Evolutionary conservation across 2,329 filamentous ascomycete species (phyloP).

Genomic region (Hypoxylon sp.): DNA sequence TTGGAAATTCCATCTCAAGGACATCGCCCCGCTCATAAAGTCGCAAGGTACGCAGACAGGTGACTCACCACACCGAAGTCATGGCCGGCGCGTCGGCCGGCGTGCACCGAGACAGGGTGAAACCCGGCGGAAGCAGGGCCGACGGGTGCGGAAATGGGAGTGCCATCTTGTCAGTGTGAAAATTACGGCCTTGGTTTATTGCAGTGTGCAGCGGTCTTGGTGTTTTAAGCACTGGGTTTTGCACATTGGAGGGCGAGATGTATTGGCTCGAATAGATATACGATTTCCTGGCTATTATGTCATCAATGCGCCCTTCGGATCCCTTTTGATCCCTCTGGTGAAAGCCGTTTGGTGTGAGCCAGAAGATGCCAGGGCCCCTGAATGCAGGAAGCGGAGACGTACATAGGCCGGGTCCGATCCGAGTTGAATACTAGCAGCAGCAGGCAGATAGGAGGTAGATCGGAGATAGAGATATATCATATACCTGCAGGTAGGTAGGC

Average conservation of each 20-base stretch:
- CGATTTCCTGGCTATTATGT: too few relatives aligned
- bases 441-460: not conserved
- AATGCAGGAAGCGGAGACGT: not conserved
- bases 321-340: conserved; percentile 4
- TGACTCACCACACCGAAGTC: conserved; percentile 38
- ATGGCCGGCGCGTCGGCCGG: conserved; percentile 37
- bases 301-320: conserved; percentile 4
- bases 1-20: not conserved
- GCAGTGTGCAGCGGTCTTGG: not conserved
- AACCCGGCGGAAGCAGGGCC: conserved; percentile 32
- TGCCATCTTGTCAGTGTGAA: conserved; percentile 11
- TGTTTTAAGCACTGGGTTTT: not conserved
- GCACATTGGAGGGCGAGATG: not conserved
- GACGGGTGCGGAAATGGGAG: conserved; percentile 31
- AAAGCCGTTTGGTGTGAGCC: not conserved
- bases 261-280: too few relatives aligned
- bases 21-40: not conserved
- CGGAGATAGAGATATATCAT: not conserved
- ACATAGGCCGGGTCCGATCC: not conserved
- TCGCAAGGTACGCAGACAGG: not conserved
- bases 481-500: not conserved
- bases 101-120: conserved; percentile 36
- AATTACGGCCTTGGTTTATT: not conserved
- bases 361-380: not conserved
- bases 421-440: not conserved